Evolutionary conservation across 441 rosid species (phyloP).

Genomic region (Erysimum pusillum): DNA sequence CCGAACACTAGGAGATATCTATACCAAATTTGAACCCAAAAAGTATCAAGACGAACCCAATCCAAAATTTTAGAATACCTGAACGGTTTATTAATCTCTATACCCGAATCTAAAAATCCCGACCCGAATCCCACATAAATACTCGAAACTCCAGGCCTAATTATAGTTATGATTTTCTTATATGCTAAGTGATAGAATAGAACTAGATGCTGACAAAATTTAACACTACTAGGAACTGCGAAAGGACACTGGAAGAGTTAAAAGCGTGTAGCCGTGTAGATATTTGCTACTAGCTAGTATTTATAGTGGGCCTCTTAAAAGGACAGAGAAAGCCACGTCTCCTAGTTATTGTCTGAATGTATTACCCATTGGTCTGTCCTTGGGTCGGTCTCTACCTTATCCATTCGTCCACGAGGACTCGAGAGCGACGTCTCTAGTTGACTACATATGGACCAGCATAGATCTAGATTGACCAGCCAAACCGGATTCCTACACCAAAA

Average conservation of each 20-base stretch:
- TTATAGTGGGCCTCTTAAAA: not conserved
- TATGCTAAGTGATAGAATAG: not conserved
- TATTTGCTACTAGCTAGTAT: conserved; percentile 2
- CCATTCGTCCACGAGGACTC: conserved; percentile 6
- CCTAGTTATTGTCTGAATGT: not conserved
- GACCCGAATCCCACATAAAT: no score
- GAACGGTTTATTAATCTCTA: no score
- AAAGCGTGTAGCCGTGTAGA: conserved; percentile 20
- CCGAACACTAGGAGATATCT: no score
- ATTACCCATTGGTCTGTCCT: not conserved
- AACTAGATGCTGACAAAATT: not conserved
- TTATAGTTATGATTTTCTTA: not conserved
- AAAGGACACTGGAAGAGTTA: not conserved
- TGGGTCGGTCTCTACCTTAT: not conserved
- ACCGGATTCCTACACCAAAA: not conserved
- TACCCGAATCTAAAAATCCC: no score
- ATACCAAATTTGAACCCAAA: no score
- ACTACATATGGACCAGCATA: no score
- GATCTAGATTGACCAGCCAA: not conserved
- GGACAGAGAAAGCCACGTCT: not conserved
- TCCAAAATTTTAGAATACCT: no score
- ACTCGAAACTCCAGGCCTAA: no score
- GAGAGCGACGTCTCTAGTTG: not conserved
- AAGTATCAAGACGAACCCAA: no score
- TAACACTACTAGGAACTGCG: not conserved